Conservation (phyloP, 352 stramenopile genomes). For the Phytopythium montanum region DNA sequence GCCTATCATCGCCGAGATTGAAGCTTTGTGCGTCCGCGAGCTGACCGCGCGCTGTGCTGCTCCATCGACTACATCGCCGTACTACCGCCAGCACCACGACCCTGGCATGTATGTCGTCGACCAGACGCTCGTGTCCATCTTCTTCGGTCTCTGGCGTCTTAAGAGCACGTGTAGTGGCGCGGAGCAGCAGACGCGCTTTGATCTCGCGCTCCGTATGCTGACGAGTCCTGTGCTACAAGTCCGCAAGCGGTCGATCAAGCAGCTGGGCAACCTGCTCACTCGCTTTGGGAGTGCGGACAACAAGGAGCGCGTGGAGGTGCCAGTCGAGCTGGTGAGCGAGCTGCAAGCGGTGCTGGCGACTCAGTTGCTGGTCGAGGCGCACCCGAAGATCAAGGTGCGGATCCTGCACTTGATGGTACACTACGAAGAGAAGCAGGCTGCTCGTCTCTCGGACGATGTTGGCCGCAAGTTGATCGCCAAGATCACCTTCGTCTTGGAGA, state of each 20-base stretch:
- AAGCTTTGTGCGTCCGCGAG: constrained; percentile 25
- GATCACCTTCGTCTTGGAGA: constrained; percentile 23
- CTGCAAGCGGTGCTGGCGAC: constrained; percentile 36
- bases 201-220: constrained; percentile 17
- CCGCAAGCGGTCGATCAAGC: constrained; percentile 56
- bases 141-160: constrained; percentile 26
- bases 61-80: background rate
- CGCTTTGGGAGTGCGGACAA: background rate
- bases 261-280: constrained; percentile 32
- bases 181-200: constrained; percentile 4
- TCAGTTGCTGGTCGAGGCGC: constrained; percentile 56
- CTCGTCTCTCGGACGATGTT: constrained; percentile 9
- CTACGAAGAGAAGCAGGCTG: constrained; percentile 23
- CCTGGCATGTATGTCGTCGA: constrained; percentile 44
- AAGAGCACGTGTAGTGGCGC: constrained; percentile 9
- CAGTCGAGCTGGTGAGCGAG: constrained; percentile 9
- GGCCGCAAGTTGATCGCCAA: constrained; percentile 18
- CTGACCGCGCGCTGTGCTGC: constrained; percentile 21
- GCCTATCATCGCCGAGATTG: constrained; percentile 14
- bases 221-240: constrained; percentile 46
- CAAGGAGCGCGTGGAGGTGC: constrained; percentile 9
- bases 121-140: constrained; percentile 46
- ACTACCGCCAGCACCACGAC: constrained; percentile 6
- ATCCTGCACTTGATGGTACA: constrained; percentile 49
- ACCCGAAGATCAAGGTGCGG: constrained; percentile 60